Base-by-base conservation (phyloP, 2,329 filamentous ascomycete species). In the Aspergillus pseudoglaucus region DNA sequence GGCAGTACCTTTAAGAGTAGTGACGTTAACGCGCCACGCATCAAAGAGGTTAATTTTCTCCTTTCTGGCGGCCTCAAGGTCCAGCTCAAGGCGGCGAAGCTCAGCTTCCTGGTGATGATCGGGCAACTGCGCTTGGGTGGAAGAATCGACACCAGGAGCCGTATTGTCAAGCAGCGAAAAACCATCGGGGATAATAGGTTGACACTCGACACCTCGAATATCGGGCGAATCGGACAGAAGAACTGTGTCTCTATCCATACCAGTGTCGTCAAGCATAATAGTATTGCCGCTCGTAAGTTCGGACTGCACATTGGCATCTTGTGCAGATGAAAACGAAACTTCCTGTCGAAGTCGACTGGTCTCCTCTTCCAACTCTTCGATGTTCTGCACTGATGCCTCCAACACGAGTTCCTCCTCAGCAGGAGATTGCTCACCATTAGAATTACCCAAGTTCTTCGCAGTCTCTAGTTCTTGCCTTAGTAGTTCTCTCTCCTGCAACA, bases 11-110 rank as follows among this genome's bases (percentile, higher is more conserved):
- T 58, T 51, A 8, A 62, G 53, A 12, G 53, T 50, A 23, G 55
- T 51, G 20, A 69, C 45, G 7, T 56, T 61, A 37, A 54, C 53
- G 20, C 65, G 68, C 55, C 69, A 72, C 23, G 67, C 66, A 15
- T 66, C 58, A 46, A 74, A 73, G 2, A 75, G 49, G 7, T 59
- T 57, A 6, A 53, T 56, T 49, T 72, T 74, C 42, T 71, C 71
- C 44, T 63, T 62, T 40, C 61, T 66, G 2, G 65, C 67, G 9
- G 61, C 55, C 46, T 69, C 64, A n/a, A 74, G 53, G 30, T 74
- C 69, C 12, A 61, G 55, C 1, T 58, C 58, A 40, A 74, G 59
- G 2, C 53, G 46, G 7, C 58, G 48, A 10, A 62, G 50, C 14
- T 71, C 66, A 3, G 56, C 53, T 32, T 53, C 50, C 25, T 55